Percentiles rank a stretch among this genome's conserved stretches.
Evolutionary conservation across 345 rosid species (phyloP).

Genomic region (Gossypium raimondii): DNA sequence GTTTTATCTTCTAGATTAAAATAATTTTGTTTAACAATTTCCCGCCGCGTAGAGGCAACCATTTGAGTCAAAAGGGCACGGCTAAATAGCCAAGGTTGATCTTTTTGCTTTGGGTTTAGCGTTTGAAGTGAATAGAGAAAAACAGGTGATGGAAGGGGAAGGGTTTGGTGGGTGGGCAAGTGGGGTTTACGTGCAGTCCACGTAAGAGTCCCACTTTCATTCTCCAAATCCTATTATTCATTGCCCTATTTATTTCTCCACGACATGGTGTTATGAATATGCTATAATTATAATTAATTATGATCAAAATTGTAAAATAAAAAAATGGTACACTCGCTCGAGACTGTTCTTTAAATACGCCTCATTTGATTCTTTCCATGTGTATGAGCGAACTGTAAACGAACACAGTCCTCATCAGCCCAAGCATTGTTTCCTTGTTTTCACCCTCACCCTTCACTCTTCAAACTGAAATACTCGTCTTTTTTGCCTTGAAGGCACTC

Average conservation of each 20-base stretch:
- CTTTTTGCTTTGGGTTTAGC: neutral
- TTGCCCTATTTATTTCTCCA: neutral
- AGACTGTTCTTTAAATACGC: neutral
- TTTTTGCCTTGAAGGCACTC: too few species aligned
- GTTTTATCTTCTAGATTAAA: too few species aligned
- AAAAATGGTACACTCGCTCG: neutral
- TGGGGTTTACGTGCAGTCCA: neutral
- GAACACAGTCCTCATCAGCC: neutral
- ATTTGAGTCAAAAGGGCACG: neutral
- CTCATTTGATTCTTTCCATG: neutral
- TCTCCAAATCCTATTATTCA: neutral
- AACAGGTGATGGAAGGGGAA: neutral
- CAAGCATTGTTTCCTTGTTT: too few species aligned
- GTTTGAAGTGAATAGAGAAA: neutral
- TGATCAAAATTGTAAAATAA: neutral
- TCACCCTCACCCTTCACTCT: too few species aligned
- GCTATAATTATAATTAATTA: too few species aligned
- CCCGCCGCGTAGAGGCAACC: neutral
- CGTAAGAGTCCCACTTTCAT: slow-evolving; percentile 11
- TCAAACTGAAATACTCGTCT: too few species aligned
- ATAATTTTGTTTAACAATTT: neutral
- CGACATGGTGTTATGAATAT: neutral
- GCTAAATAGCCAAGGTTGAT: neutral
- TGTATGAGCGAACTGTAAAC: neutral
- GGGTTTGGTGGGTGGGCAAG: neutral